These are phyloP conservation scores for Castanospermum australe DNA, from an alignment of 306 rosid genomes.

Conservation along the genomic window DNA sequence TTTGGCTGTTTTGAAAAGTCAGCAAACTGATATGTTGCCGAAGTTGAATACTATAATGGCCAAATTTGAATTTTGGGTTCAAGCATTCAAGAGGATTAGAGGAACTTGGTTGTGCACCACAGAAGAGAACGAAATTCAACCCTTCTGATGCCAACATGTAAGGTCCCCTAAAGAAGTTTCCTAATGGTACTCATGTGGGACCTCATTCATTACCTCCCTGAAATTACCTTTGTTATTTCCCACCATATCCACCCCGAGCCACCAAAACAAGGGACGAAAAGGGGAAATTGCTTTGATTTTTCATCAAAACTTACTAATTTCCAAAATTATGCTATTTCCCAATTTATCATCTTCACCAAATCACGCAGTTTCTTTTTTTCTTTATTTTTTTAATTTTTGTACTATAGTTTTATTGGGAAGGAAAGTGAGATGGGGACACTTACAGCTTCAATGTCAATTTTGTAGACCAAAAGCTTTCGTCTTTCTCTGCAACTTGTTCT, in stretches of 20 bases:
- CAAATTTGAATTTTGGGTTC: conserved; percentile 13
- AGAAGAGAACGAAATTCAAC: conserved; percentile 40
- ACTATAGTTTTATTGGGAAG: background rate
- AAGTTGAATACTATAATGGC: conserved; percentile 18
- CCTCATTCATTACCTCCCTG: conserved; percentile 13
- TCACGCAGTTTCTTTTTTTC: background rate
- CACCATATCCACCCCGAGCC: background rate
- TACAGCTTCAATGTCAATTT: conserved; percentile 96
- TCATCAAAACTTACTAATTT: background rate
- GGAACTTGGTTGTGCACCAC: background rate
- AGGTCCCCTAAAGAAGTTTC: conserved; percentile 25
- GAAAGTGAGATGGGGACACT: conserved; percentile 31
- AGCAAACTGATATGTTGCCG: conserved; percentile 28
- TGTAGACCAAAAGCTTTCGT: conserved; percentile 89
- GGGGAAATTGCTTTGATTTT: background rate
- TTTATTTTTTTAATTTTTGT: no score
- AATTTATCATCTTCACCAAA: background rate
- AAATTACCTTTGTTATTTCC: conserved; percentile 16
- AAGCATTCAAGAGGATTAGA: conserved; percentile 19
- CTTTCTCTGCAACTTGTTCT: conserved; percentile 97
- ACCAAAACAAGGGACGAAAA: background rate
- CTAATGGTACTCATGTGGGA: conserved; percentile 20
- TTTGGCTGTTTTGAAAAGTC: conserved; percentile 35
- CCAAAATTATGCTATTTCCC: background rate
- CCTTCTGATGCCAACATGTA: background rate